phyloP scores from a whole-genome alignment of 129 eudicot species.

The Ambrosia artemisiifolia region DNA sequence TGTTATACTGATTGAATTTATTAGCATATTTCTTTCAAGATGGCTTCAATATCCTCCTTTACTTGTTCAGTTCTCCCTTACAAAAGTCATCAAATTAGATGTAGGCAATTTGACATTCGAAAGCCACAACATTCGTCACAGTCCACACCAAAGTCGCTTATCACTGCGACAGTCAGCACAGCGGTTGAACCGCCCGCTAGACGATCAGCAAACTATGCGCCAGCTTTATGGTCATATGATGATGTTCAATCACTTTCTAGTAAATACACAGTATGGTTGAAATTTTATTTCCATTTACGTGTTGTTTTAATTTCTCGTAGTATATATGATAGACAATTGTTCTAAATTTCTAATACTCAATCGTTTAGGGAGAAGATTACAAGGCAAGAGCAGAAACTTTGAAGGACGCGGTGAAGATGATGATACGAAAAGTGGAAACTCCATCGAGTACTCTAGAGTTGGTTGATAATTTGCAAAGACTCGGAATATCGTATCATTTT shows the following conservation, averaged over 20 bases:
- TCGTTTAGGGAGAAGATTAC: not conserved
- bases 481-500: not conserved
- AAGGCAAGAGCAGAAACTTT: not conserved
- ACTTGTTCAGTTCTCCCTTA: not conserved
- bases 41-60: not conserved
- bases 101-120: not conserved
- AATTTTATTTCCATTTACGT: not conserved
- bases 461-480: not conserved
- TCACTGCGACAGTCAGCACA: not conserved
- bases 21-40: not conserved
- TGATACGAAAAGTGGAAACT: not conserved
- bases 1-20: not conserved
- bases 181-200: not conserved
- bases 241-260: constrained; percentile 17
- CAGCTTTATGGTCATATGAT: constrained; percentile 12
- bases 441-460: not conserved
- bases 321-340: too few species aligned
- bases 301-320: not conserved
- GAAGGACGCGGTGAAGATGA: not conserved
- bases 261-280: not conserved
- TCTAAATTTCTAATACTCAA: too few species aligned
- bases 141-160: not conserved
- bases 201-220: constrained; percentile 21
- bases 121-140: not conserved
- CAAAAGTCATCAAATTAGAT: not conserved